Evolutionary conservation across 148 eudicot genomes (phyloP).

Genomic region (Rheum nobile): DNA sequence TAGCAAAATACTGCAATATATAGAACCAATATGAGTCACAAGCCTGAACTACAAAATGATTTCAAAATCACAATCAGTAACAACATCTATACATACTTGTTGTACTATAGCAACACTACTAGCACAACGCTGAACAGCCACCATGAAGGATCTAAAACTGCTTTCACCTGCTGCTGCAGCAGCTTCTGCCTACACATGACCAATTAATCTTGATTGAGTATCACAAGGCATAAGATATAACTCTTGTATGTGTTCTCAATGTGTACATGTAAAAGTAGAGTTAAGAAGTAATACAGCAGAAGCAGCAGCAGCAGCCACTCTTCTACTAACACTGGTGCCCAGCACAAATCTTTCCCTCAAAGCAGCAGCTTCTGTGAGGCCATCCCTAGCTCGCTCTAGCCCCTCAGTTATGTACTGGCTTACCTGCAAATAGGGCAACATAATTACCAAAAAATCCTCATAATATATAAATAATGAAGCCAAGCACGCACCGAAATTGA

Average conservation of each 20-base stretch:
- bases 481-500: not conserved
- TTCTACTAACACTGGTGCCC: slow-evolving; percentile 73
- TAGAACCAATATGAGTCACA: not conserved
- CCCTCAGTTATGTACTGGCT: slow-evolving; percentile 86
- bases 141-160: slow-evolving; percentile 97
- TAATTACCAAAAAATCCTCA: not conserved
- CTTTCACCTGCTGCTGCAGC: slow-evolving; percentile 99
- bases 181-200: slow-evolving; percentile 75
- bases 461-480: not conserved
- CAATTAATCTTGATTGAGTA: slow-evolving; percentile 9
- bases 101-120: slow-evolving; percentile 97
- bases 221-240: not conserved
- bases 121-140: slow-evolving; percentile 93
- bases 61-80: slow-evolving; percentile 2
- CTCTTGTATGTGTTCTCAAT: not conserved
- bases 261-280: slow-evolving; percentile 1
- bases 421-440: slow-evolving; percentile 36
- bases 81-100: slow-evolving; percentile 50
- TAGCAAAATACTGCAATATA: slow-evolving; percentile 67
- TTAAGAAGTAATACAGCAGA: slow-evolving; percentile 68
- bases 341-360: slow-evolving; percentile 85
- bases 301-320: slow-evolving; percentile 99
- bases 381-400: slow-evolving; percentile 86
- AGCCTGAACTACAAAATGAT: not conserved
- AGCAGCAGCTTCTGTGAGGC: slow-evolving; percentile 90